A percentile compares a stretch with the other conserved stretches of the same genome.
Evolutionary conservation across 2,329 filamentous ascomycete genomes (phyloP).

Genomic region (Neocucurbitaria cava): DNA sequence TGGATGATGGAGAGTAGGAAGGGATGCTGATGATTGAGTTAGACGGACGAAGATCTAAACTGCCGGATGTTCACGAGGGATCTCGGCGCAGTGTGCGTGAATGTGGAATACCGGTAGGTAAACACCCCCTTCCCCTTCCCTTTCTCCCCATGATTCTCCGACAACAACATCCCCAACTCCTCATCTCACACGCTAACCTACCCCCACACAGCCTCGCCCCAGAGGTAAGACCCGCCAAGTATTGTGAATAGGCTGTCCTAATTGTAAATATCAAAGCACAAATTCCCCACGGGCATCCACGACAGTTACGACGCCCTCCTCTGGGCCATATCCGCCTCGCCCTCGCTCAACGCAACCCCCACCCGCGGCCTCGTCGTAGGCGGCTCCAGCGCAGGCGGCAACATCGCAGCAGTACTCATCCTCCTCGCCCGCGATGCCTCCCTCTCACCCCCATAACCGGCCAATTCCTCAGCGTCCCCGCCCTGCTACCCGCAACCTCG

Average conservation of each 20-base stretch:
- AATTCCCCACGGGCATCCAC: conserved; percentile 57
- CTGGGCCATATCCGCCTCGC: conserved; percentile 48
- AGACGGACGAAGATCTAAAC: conserved; percentile 51
- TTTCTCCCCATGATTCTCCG: too few relatives aligned
- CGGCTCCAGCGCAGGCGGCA: conserved; percentile 61
- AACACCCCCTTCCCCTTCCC: too few relatives aligned
- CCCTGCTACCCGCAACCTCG: conserved; percentile 51
- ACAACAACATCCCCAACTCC: not conserved
- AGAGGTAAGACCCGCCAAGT: too few relatives aligned
- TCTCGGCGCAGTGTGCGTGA: conserved; percentile 53
- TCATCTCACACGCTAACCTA: not conserved
- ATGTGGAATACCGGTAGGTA: conserved; percentile 58
- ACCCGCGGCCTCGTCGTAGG: conserved; percentile 58
- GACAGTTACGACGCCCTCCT: conserved; percentile 57
- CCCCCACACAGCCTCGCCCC: conserved; percentile 54
- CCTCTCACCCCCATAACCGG: conserved; percentile 54
- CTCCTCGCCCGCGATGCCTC: conserved; percentile 53
- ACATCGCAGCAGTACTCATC: conserved; percentile 58
- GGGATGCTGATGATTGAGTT: too few relatives aligned
- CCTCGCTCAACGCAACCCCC: conserved; percentile 52
- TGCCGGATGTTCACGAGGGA: conserved; percentile 50
- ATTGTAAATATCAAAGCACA: too few relatives aligned
- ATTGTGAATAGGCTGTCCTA: too few relatives aligned
- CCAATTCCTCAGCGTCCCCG: conserved; percentile 56
- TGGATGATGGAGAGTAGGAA: too few relatives aligned